A percentile compares a stretch with the other conserved stretches of the same genome.
phyloP scores from a whole-genome alignment of 2,329 filamentous ascomycete species.

The Huntiella bhutanensis region DNA sequence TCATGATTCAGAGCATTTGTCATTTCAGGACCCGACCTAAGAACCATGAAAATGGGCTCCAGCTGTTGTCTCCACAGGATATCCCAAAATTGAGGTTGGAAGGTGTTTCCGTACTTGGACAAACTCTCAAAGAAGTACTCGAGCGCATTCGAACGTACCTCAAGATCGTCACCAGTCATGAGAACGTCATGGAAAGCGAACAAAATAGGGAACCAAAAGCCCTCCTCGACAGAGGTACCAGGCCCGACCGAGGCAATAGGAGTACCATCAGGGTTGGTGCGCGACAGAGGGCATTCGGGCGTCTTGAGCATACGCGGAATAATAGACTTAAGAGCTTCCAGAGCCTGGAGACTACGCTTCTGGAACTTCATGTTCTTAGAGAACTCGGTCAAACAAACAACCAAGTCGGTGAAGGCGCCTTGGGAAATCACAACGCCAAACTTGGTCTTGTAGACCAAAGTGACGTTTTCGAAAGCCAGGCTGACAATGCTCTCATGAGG shows the following conservation, averaged over 20 bases:
- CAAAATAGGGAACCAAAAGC: slow-evolving; percentile 95
- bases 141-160: slow-evolving; percentile 76
- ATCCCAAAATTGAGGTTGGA: slow-evolving; percentile 92
- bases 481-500: slow-evolving; percentile 87
- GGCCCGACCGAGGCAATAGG: slow-evolving; percentile 30
- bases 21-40: slow-evolving; percentile 93
- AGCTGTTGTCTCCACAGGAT: slow-evolving; percentile 92
- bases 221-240: slow-evolving; percentile 81
- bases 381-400: slow-evolving; percentile 93
- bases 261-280: slow-evolving; percentile 26
- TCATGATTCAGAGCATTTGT: slow-evolving; percentile 88
- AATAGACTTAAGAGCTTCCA: slow-evolving; percentile 84
- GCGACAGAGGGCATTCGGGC: slow-evolving; percentile 80
- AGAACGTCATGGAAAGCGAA: slow-evolving; percentile 98
- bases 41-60: slow-evolving; percentile 95
- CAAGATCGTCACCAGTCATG: slow-evolving; percentile 96
- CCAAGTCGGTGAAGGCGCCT: slow-evolving; percentile 86
- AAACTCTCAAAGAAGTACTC: slow-evolving; percentile 95
- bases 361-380: slow-evolving; percentile 98
- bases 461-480: slow-evolving; percentile 90
- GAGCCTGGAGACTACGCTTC: slow-evolving; percentile 91
- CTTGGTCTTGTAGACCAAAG: slow-evolving; percentile 82
- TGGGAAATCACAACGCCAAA: slow-evolving; percentile 95
- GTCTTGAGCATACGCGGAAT: slow-evolving; percentile 91
- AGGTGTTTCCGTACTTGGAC: slow-evolving; percentile 74